phyloP scores from a whole-genome alignment of 768 basidiomycete genomes.

The Hygrocybe punicea region DNA sequence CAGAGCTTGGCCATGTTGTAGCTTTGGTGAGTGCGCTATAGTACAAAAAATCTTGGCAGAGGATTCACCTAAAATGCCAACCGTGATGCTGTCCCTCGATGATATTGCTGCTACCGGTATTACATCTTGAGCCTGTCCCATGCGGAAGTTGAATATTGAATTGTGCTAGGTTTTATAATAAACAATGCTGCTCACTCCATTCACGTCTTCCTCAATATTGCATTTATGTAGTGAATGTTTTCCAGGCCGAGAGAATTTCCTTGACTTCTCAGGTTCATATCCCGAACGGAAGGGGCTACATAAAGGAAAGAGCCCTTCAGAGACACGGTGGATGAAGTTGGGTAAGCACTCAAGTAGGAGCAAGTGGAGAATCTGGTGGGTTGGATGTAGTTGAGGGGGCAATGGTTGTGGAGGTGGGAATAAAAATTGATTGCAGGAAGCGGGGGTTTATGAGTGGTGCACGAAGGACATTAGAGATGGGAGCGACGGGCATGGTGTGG shows the following conservation, averaged over 20 bases:
- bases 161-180: no score
- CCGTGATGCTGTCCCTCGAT: no score
- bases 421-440: conserved; percentile 48
- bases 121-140: no score
- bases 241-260: no score
- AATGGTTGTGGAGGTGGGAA: conserved; percentile 40
- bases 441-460: conserved; percentile 36
- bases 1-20: conserved; percentile 60
- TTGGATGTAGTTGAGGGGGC: conserved; percentile 24
- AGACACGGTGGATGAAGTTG: conserved; percentile 83
- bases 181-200: no score
- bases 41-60: no score
- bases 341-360: conserved; percentile 59
- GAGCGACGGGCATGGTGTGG: conserved; percentile 25
- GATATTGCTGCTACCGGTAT: no score
- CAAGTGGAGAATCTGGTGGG: conserved; percentile 49
- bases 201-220: no score
- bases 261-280: conserved; percentile 79
- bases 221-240: no score
- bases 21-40: no score
- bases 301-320: conserved; percentile 93
- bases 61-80: no score
- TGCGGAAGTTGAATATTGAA: no score
- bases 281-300: conserved; percentile 79
- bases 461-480: conserved; percentile 53